Percentiles rank a stretch among this genome's conserved stretches.
Evolutionary conservation across 106 monocot genomes (phyloP).

Genomic region (Gastrodia elata): DNA sequence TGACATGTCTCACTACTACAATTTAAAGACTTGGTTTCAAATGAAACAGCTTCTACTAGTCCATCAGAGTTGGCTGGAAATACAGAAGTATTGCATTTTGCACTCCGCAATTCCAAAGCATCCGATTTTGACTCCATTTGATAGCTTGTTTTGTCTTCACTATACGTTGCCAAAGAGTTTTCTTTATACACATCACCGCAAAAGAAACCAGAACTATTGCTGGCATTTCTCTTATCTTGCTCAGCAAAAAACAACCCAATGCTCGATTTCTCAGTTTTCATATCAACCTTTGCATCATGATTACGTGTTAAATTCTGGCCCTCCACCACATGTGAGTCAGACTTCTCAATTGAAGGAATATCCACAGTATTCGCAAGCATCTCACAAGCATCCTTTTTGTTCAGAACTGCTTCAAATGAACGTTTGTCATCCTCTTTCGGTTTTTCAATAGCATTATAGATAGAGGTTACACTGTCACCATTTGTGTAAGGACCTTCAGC

Average conservation of each 20-base stretch:
- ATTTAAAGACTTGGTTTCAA: conserved; percentile 27
- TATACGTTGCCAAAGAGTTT: neutral
- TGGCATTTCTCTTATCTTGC: neutral
- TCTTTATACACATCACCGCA: conserved; percentile 11
- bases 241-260: neutral
- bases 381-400: conserved; percentile 6
- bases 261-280: neutral
- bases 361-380: conserved; percentile 2
- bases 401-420: conserved; percentile 3
- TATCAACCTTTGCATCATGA: conserved; percentile 12
- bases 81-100: conserved; percentile 17
- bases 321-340: conserved; percentile 1
- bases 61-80: conserved; percentile 44
- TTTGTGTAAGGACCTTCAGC: conserved; percentile 5
- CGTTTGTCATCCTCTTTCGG: neutral
- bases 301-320: conserved; percentile 4
- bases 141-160: conserved; percentile 3
- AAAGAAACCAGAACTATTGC: neutral
- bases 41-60: conserved; percentile 42
- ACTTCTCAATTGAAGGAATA: neutral
- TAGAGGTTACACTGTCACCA: conserved; percentile 7
- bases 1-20: conserved; percentile 8
- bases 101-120: conserved; percentile 11
- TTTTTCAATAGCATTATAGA: conserved; percentile 3
- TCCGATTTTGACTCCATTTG: conserved; percentile 8